Conservation (phyloP, 495 filamentous ascomycete species). For the Daldinia loculata region DNA sequence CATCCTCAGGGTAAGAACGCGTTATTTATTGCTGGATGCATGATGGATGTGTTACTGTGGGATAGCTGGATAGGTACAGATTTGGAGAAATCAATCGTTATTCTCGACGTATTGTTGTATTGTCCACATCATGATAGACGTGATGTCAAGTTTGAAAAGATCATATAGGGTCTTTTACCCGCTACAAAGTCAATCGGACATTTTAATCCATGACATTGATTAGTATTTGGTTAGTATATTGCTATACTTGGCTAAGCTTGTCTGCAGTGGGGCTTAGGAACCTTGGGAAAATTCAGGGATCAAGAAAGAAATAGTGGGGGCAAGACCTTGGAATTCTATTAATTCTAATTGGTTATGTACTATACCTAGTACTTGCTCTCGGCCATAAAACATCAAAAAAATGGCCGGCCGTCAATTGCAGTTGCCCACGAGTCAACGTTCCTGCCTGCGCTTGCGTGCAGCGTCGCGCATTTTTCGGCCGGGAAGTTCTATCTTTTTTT, state of each 20-base stretch:
- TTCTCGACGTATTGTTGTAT: conserved; percentile 17
- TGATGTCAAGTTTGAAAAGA: background rate
- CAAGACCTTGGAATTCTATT: conserved; percentile 14
- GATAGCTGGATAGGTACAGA: conserved; percentile 7
- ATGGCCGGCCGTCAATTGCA: conserved; percentile 5
- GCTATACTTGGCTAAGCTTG: conserved; percentile 25
- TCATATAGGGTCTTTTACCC: conserved; percentile 14
- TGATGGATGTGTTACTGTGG: conserved; percentile 19
- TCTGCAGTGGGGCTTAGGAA: conserved; percentile 5
- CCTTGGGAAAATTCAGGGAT: conserved; percentile 23
- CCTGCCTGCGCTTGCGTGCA: conserved; percentile 36
- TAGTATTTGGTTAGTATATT: conserved; percentile 17
- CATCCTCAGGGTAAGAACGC: conserved; percentile 27
- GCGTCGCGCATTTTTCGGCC: conserved; percentile 23
- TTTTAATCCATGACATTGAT: conserved; percentile 31
- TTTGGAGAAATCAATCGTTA: conserved; percentile 28
- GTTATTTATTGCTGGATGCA: conserved; percentile 36
- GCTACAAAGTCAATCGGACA: conserved; percentile 34
- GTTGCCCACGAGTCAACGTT: conserved; percentile 6
- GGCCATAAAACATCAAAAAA: conserved; percentile 30
- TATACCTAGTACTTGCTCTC: conserved; percentile 9
- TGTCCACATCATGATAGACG: background rate
- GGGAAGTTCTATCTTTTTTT: conserved; percentile 22
- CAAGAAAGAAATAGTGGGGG: conserved; percentile 14
- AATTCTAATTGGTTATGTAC: conserved; percentile 25